Conservation (phyloP, 768 basidiomycete genomes). For the Rickenella mellea region DNA sequence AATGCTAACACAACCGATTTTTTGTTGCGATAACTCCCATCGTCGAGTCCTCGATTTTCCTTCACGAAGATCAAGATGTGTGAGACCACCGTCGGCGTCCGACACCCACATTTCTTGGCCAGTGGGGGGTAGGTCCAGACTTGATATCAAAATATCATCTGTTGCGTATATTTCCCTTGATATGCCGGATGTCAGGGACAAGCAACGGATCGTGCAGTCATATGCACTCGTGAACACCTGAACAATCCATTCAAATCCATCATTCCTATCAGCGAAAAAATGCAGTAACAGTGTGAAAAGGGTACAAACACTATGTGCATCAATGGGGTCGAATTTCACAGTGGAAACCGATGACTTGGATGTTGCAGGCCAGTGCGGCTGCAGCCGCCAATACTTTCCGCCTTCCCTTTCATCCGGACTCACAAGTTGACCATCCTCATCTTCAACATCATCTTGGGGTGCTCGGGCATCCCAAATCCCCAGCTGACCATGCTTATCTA, state of each 20-base stretch:
- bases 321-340: conserved; percentile 67
- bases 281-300: background rate
- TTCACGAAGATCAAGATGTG: conserved; percentile 69
- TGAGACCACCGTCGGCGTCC: conserved; percentile 59
- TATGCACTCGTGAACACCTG: conserved; percentile 79
- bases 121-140: conserved; percentile 54
- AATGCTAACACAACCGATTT: conserved; percentile 73
- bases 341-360: conserved; percentile 72
- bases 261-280: background rate
- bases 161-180: conserved; percentile 62
- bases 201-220: conserved; percentile 65
- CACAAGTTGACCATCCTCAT: conserved; percentile 49
- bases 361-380: conserved; percentile 77
- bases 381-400: conserved; percentile 76
- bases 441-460: conserved; percentile 48
- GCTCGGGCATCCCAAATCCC: conserved; percentile 86
- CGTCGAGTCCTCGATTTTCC: conserved; percentile 41
- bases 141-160: conserved; percentile 55
- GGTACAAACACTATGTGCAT: conserved; percentile 57
- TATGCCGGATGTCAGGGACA: conserved; percentile 64
- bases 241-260: conserved; percentile 1
- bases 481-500: conserved; percentile 76
- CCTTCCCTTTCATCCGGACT: conserved; percentile 36
- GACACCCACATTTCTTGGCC: conserved; percentile 84
- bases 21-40: conserved; percentile 59